Evolutionary conservation across 495 filamentous ascomycete species (phyloP), one percentile per base, ranked within the genome.

Genomic region (Endocarpon pusillum): DNA sequence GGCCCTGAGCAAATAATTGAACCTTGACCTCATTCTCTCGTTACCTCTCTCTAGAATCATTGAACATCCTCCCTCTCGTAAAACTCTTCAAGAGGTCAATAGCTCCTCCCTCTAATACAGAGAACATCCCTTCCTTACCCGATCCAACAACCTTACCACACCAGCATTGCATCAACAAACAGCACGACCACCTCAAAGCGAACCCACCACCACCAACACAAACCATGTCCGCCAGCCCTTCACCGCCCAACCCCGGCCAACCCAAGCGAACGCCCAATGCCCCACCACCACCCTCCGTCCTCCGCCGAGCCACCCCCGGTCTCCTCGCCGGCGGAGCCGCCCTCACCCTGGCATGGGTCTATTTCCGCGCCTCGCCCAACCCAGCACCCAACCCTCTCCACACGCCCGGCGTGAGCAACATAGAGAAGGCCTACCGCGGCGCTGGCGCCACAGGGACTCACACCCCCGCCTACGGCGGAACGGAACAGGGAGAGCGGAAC

Each of bases 361-460:
- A 31, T 4, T 14, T 31, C 12, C 5, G 4, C 3, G 24, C 11
- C 1, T 3, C 16, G 3, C 33, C 22, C 19, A 35, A 23, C 3
- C 21, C 11, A 2, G 4, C 16, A 3, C 33, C 22, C 19, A 35
- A 23, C n/a, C 33, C 33, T 2, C 15, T 17, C 14, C 38, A 33
- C 8, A 47, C 48, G 4, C n/a, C 21, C 19, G 50, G 39, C 7
- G 46, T 52, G 3, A 3, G 40, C 24, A 52, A 54, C 35, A 54
- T 54, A 24, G 49, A 53, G 32, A 38, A 46, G 18, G 42, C 42
- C 11, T 54, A 43, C 18, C 43, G 42, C 8, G 26, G 45, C 35
- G 51, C 43, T 14, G 51, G 48, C 19, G 52, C 41, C 34, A 32
- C 39, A n/a, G 37, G 33, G 11, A 43, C 41, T 22, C 47, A 53